phyloP scores from a whole-genome alignment of 1,284 basidiomycete genomes.

The Cryptococcus wingfieldii region DNA sequence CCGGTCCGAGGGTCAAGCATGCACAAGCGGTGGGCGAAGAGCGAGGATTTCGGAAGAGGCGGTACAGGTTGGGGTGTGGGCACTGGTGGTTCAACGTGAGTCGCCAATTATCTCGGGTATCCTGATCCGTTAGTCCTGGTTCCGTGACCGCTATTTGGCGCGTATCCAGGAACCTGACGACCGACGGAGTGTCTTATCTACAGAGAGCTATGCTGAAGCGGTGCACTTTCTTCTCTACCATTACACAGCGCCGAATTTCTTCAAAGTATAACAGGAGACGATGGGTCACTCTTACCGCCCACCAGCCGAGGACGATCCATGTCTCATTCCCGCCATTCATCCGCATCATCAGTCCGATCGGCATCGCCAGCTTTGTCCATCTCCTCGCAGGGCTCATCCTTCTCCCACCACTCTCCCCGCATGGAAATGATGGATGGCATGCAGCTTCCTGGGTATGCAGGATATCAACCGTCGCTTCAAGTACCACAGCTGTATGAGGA shows the following conservation, averaged over 20 bases:
- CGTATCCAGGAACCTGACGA: too few species aligned
- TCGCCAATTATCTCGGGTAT: conserved; percentile 1
- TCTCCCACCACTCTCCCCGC: conserved; percentile 29
- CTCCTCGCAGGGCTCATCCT: conserved; percentile 41
- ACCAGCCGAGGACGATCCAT: conserved; percentile 28
- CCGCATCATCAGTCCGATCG: conserved; percentile 37
- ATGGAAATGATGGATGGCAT: conserved; percentile 41
- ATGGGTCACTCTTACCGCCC: conserved; percentile 44
- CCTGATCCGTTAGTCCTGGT: not conserved
- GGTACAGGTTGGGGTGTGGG: conserved; percentile 43
- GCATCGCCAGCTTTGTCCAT: conserved; percentile 42
- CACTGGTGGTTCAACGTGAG: conserved; percentile 44
- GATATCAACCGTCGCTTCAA: not conserved
- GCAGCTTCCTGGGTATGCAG: conserved; percentile 7
- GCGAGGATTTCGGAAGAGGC: conserved; percentile 42
- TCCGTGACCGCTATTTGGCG: not conserved
- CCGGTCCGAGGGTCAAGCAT: conserved; percentile 22
- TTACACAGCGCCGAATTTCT: conserved; percentile 40
- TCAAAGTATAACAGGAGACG: conserved; percentile 41
- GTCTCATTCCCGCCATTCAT: conserved; percentile 41
- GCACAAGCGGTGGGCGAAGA: conserved; percentile 39
- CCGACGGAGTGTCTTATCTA: not conserved
- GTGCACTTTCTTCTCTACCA: conserved; percentile 2
- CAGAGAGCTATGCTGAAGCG: conserved; percentile 4
- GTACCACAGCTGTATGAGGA: not conserved